Percentiles rank a stretch among this genome's conserved stretches.
Evolutionary conservation across 257 asterid genomes (phyloP).

Genomic region (Datura wrightii): DNA sequence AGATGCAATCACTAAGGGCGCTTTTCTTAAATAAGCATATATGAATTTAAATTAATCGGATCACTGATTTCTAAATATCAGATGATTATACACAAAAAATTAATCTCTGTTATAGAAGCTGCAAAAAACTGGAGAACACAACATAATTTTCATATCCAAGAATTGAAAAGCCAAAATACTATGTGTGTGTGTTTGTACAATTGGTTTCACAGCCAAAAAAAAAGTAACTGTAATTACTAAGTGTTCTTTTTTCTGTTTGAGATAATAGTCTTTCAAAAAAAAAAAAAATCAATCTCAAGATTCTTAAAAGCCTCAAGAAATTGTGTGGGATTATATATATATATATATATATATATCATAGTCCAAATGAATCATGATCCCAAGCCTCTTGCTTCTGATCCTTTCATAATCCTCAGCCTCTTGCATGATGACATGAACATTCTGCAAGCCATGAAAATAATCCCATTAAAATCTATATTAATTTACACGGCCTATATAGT

Average conservation of each 20-base stretch:
- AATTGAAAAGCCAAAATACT: not conserved
- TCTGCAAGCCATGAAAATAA: constrained; percentile 45
- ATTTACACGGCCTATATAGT: not conserved
- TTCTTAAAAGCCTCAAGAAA: not conserved
- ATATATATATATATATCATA: too few relatives aligned
- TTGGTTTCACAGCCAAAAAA: not conserved
- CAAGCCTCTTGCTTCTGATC: constrained; percentile 27
- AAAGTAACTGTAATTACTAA: not conserved
- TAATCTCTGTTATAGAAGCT: not conserved
- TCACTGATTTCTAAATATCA: too few relatives aligned
- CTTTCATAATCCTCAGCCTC: constrained; percentile 37
- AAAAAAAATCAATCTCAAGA: not conserved
- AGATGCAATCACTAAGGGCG: too few relatives aligned
- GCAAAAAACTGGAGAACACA: not conserved
- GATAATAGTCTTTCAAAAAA: not conserved
- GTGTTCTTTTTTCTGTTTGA: not conserved
- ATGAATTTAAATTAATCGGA: too few relatives aligned
- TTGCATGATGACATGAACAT: constrained; percentile 80
- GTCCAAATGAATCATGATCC: constrained; percentile 54
- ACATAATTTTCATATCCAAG: not conserved
- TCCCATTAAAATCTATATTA: not conserved
- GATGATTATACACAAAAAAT: not conserved
- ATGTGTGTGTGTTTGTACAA: not conserved
- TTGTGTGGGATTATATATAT: not conserved
- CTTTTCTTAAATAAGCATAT: too few relatives aligned